Conservation (phyloP, 2,329 filamentous ascomycete genomes). For the Pseudofabraea citricarpa region DNA sequence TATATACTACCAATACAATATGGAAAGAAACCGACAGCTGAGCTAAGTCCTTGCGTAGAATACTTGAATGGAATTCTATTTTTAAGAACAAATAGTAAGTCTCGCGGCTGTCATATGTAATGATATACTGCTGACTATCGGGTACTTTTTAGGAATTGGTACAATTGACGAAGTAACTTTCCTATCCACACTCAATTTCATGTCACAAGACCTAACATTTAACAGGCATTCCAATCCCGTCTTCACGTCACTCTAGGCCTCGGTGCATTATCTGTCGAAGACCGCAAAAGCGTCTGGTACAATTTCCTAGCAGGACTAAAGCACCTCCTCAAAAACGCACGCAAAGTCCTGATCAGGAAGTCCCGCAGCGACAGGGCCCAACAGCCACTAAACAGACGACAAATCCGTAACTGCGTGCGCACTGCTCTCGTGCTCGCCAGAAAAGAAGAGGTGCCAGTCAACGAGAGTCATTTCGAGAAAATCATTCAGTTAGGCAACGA, state of each 20-base stretch:
- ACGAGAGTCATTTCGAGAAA: background rate
- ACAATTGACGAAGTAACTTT: background rate
- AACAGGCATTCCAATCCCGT: background rate
- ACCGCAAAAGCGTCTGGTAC: background rate
- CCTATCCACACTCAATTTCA: background rate
- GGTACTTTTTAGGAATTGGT: background rate
- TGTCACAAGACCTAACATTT: background rate
- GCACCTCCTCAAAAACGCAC: background rate
- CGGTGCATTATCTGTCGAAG: background rate
- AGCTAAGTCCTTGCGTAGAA: slow-evolving; percentile 21
- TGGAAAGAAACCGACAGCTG: too few relatives aligned
- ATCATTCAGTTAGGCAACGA: background rate
- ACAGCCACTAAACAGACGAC: background rate
- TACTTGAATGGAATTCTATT: slow-evolving; percentile 31
- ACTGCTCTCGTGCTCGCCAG: slow-evolving; percentile 1
- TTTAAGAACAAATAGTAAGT: slow-evolving; percentile 24
- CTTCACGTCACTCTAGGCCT: background rate
- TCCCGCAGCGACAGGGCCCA: background rate
- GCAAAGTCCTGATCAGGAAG: background rate
- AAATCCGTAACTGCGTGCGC: slow-evolving; percentile 1
- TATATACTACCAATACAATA: too few relatives aligned
- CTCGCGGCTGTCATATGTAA: background rate
- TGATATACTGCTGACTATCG: background rate
- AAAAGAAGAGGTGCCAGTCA: background rate
- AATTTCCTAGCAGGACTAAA: background rate